Evolutionary conservation across 2,329 filamentous ascomycete genomes (phyloP), one percentile per base, ranked within the genome.

Genomic region (Scolecobasidium constrictum): DNA sequence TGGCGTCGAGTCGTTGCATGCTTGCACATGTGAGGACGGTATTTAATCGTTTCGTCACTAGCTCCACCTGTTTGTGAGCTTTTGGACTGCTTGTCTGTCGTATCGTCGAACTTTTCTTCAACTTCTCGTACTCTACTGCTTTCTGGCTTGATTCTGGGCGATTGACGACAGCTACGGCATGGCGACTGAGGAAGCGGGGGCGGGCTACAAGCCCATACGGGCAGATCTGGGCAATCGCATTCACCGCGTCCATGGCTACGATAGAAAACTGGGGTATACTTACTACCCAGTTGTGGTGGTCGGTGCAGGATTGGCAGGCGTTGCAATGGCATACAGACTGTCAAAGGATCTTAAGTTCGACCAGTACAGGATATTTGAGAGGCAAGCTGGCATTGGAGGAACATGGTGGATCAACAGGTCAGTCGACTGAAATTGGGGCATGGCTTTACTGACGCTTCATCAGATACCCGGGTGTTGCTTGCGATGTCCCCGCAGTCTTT

Each of bases 361-460:
- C 47, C 74, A 79, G 46, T 69, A 81, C 50, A 63, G 64, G 20
- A 67, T 82, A 52, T 81, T 80, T 46, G 78, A 82, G 18, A 64
- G 72, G 11, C 64, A 75, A 47, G 59, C 64, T 3, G 68, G 69
- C 3, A 64, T 80, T 35, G 78, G 78, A 22, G 78, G 78, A 5
- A 81, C 77, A 1, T 83, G 78, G 78, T 69, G 68, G 57, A 69
- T 69, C 35, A 82, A 81, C 53, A 63, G 67, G 55, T 77, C 60
- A 15, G 73, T 7, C 72, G 72, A 7, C 9, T 31, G 26, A 9
- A 31, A 31, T 31, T 31, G 26, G 9, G n/a, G n/a, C n/a, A n/a
- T 9, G n/a, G 26, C n/a, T n/a, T 7, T n/a, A 31, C 9, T 31
- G 26, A 7, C n/a, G 26, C 9, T 7, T 7, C 26, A 9, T 15